phyloP scores from a whole-genome alignment of 345 rosid genomes.

The Sisymbrium altissimum region DNA sequence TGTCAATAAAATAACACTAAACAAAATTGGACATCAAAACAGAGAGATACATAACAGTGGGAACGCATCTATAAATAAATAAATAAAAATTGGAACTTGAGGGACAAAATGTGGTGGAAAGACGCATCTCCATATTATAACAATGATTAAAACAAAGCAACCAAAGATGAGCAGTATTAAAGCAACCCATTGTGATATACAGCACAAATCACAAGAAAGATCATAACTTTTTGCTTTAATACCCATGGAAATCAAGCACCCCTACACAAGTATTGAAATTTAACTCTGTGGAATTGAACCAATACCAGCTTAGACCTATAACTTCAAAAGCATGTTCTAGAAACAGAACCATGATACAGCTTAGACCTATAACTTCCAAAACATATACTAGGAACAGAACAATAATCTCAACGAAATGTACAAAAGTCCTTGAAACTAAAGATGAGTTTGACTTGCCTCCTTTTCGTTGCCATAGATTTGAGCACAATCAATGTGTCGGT shows the following conservation, averaged over 20 bases:
- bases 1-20: background rate
- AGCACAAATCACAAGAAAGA: background rate
- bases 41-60: background rate
- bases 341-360: no score
- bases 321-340: no score
- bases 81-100: background rate
- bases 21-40: background rate
- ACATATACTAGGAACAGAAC: background rate
- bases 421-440: background rate
- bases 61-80: background rate
- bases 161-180: no score
- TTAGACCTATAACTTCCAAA: no score
- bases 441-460: conserved; percentile 46
- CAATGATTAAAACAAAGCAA: background rate
- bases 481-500: conserved; percentile 85
- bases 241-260: background rate
- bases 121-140: background rate
- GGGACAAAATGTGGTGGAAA: background rate
- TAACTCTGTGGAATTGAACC: background rate
- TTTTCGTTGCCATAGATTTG: conserved; percentile 59
- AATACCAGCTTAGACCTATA: no score
- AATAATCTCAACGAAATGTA: background rate
- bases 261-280: background rate
- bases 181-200: background rate
- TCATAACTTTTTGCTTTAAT: background rate